These are phyloP conservation scores for Moesziomyces sp. DNA, from an alignment of 1,284 basidiomycete species.

Conservation along the genomic window DNA sequence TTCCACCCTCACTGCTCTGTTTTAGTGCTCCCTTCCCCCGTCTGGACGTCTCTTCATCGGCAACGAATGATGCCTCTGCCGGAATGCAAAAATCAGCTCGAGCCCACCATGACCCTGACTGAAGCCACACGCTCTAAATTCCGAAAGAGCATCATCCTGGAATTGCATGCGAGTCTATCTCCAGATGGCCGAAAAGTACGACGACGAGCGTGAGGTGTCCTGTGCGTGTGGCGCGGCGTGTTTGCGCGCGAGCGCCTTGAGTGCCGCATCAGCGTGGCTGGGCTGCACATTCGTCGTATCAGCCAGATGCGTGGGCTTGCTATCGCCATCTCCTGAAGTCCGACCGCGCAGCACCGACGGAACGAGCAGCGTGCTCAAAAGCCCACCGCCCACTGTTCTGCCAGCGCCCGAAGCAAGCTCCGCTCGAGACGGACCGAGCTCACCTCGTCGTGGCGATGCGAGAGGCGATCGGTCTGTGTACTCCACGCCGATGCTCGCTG, in stretches of 20 bases:
- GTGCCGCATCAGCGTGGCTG: background rate
- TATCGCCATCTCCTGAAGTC: background rate
- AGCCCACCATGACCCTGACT: too few relatives aligned
- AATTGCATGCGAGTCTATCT: slow-evolving; percentile 1
- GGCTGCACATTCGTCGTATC: slow-evolving; percentile 3
- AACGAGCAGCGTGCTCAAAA: slow-evolving; percentile 1
- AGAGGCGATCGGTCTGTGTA: background rate
- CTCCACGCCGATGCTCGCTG: slow-evolving; percentile 12
- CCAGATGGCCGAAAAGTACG: slow-evolving; percentile 35
- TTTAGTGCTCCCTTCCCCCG: background rate
- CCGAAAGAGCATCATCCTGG: background rate
- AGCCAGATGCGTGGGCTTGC: background rate
- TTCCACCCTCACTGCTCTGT: background rate
- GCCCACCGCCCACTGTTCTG: background rate
- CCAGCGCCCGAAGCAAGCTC: background rate
- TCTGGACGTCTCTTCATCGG: too few relatives aligned
- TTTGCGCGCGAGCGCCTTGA: background rate
- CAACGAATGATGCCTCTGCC: too few relatives aligned
- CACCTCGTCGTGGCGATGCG: background rate
- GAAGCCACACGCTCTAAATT: too few relatives aligned
- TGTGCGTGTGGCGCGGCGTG: too few relatives aligned
- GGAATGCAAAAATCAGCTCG: too few relatives aligned
- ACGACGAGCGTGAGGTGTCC: background rate
- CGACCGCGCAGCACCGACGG: background rate
- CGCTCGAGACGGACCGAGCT: background rate